A percentile compares a stretch with the other conserved stretches of the same genome.
These are phyloP conservation scores for Ilyonectria destructans DNA, from an alignment of 2,329 filamentous ascomycete species.

Conservation along the genomic window DNA sequence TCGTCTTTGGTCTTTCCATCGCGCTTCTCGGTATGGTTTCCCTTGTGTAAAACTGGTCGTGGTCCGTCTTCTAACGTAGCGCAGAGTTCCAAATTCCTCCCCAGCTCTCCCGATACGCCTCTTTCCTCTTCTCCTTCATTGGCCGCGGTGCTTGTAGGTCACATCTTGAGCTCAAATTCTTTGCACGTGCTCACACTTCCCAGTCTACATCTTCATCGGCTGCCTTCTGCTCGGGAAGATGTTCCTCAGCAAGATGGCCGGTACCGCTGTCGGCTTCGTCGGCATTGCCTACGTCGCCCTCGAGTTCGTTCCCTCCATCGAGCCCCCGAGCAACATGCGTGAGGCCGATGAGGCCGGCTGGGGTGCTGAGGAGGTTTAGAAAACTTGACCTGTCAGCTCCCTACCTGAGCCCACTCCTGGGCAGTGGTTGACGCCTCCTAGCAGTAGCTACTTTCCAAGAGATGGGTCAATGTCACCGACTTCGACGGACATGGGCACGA, in stretches of 20 bases:
- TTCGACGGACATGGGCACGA: slow-evolving; percentile 6
- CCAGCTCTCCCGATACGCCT: slow-evolving; percentile 93
- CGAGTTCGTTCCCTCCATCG: slow-evolving; percentile 85
- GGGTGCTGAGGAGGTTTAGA: slow-evolving; percentile 84
- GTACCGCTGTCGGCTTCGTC: slow-evolving; percentile 82
- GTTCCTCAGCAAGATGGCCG: slow-evolving; percentile 81
- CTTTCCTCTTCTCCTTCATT: slow-evolving; percentile 98
- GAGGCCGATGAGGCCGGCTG: slow-evolving; percentile 80
- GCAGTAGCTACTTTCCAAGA: background rate
- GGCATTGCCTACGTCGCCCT: slow-evolving; percentile 85
- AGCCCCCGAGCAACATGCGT: slow-evolving; percentile 87
- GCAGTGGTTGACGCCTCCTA: background rate
- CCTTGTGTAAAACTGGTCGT: slow-evolving; percentile 27
- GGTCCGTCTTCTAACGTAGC: slow-evolving; percentile 41
- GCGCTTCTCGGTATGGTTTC: slow-evolving; percentile 72
- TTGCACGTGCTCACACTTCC: slow-evolving; percentile 19
- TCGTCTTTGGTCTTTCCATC: slow-evolving; percentile 89
- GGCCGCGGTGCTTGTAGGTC: slow-evolving; percentile 93
- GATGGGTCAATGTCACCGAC: background rate
- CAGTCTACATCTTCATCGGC: slow-evolving; percentile 97
- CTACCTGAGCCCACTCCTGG: slow-evolving; percentile 11
- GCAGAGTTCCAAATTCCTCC: slow-evolving; percentile 95
- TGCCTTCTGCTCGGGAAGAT: slow-evolving; percentile 82
- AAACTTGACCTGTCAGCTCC: slow-evolving; percentile 19
- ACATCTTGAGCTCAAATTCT: background rate